A percentile compares a stretch with the other conserved stretches of the same genome.
These are phyloP conservation scores for Russula virescens DNA, from an alignment of 768 basidiomycete species.

Conservation along the genomic window DNA sequence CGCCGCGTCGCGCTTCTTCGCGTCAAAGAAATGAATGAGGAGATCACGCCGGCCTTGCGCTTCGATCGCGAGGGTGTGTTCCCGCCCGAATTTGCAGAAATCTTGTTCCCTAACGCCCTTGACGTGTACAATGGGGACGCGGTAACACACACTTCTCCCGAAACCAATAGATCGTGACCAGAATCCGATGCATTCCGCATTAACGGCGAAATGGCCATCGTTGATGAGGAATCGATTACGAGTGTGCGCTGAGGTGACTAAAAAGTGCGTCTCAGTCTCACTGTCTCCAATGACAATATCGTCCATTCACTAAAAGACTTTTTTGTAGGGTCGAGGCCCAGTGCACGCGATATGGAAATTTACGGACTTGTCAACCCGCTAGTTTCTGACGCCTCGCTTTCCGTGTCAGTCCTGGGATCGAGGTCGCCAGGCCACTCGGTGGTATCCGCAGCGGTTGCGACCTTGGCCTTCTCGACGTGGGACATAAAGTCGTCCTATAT, in stretches of 20 bases:
- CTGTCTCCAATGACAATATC: background rate
- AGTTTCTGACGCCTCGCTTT: background rate
- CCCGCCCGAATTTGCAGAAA: constrained; percentile 6
- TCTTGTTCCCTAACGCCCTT: constrained; percentile 1
- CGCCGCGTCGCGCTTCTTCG: constrained; percentile 13
- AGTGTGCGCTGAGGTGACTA: constrained; percentile 14
- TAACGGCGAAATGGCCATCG: constrained; percentile 18
- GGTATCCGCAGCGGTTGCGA: background rate
- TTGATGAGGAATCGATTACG: constrained; percentile 14
- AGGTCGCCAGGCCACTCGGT: constrained; percentile 23
- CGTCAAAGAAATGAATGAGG: constrained; percentile 6
- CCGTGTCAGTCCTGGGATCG: constrained; percentile 11
- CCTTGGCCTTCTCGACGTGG: constrained; percentile 9
- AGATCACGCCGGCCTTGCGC: constrained; percentile 20
- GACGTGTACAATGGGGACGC: constrained; percentile 20
- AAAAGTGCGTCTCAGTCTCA: background rate
- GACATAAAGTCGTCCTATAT: constrained; percentile 13
- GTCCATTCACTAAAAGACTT: constrained; percentile 18
- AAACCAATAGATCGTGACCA: constrained; percentile 20
- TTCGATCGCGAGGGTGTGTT: constrained; percentile 2
- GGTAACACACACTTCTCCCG: constrained; percentile 17
- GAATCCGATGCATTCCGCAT: constrained; percentile 21
- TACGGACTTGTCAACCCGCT: constrained; percentile 3
- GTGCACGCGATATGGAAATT: constrained; percentile 4
- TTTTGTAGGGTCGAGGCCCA: constrained; percentile 17